Percentiles rank a stretch among this genome's conserved stretches.
These are phyloP conservation scores for Microbotryum silenes-acaulis DNA, from an alignment of 1,284 basidiomycete species.

Conservation along the genomic window DNA sequence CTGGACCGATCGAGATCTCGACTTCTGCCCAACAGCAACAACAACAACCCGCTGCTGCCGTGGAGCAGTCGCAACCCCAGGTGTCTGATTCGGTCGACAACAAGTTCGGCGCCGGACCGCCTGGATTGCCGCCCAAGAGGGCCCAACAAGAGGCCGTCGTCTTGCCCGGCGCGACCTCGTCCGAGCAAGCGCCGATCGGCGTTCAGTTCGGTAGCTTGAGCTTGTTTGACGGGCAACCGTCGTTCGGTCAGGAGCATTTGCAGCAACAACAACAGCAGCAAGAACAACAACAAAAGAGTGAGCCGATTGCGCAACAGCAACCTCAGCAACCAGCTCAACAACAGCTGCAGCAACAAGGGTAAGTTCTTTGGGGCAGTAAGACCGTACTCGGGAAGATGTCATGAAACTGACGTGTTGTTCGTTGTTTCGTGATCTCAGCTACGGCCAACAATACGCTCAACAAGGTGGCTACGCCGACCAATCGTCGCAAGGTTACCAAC, in stretches of 20 bases:
- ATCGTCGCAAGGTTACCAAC: neutral
- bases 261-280: slow-evolving; percentile 5
- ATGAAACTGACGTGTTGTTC: slow-evolving; percentile 7
- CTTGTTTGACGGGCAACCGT: slow-evolving; percentile 24
- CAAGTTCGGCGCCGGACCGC: too few relatives aligned
- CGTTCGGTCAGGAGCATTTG: slow-evolving; percentile 17
- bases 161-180: slow-evolving; percentile 15
- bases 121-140: slow-evolving; percentile 18
- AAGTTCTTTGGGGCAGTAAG: neutral
- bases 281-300: neutral
- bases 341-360: slow-evolving; percentile 13
- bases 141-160: slow-evolving; percentile 32
- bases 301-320: slow-evolving; percentile 4
- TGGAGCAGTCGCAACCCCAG: neutral
- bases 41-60: neutral
- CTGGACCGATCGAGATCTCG: slow-evolving; percentile 33
- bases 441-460: neutral
- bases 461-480: neutral
- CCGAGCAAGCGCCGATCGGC: slow-evolving; percentile 16
- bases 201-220: slow-evolving; percentile 30
- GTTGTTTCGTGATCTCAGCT: neutral
- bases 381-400: slow-evolving; percentile 9
- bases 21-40: slow-evolving; percentile 1
- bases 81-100: slow-evolving; percentile 11
- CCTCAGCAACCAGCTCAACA: slow-evolving; percentile 20